Base-by-base conservation (phyloP, 2,329 filamentous ascomycete species). In the Phaeosphaeria sp. region DNA sequence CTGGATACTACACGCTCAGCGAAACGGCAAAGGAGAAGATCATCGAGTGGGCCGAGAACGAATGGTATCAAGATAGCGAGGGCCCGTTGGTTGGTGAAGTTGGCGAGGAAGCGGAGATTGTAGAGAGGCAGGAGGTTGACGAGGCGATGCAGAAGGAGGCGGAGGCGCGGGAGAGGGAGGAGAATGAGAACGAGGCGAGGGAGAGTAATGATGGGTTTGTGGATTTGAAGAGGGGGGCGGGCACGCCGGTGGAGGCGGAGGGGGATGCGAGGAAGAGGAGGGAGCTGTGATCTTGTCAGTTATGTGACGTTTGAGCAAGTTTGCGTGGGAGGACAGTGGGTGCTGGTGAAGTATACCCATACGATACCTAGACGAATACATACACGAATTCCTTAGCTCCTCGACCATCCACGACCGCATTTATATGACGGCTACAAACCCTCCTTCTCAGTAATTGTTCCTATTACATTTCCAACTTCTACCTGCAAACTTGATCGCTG, bases 1-100 rank as follows among this genome's bases (percentile, higher is more conserved):
- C 91, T 1, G 90, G 87, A 1, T 94, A 92, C 68, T 85, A 86
- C 60, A 82, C 81, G 54, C 82, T 95, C 73, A 80, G 85, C n/a
- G 83, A 87, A 50, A 82, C 87, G 54, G 89, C 91, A 4, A 87
- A 85, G 61, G 83, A 85, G 59, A 76, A 89, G 69, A 85, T 95
- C 52, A 83, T 85, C 4, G 78, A 80, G 41, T 94, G 91, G 90
- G 77, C 84, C 4, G 80, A 79, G 46, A 87, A 85, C 49, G 47
- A 60, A n/a, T 92, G 89, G 89, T 91, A 91, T 61, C 82, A 88
- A 71, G 72, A 77, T 46, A 75, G 73, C 42, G 73, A 75, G 15
- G 73, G 73, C 0, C 65, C 66, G 2, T 57, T 66, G 55, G 64
- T 58, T 6, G 67, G 66, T 0, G 64, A 63, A 4, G 60, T 71